phyloP scores from a whole-genome alignment of 768 basidiomycete genomes.

The Auricularia sp. region DNA sequence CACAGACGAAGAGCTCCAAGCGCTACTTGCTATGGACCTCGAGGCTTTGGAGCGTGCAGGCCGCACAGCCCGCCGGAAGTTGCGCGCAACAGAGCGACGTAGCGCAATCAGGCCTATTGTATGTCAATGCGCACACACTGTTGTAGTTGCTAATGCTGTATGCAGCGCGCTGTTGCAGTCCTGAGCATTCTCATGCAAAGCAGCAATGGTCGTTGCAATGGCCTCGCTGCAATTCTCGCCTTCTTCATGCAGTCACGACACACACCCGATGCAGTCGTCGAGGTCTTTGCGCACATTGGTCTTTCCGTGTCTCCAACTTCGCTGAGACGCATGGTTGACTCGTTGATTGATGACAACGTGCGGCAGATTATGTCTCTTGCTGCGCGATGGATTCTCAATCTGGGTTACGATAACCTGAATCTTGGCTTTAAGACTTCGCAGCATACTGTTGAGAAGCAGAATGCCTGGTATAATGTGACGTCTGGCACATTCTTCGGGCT shows the following conservation, averaged over 20 bases:
- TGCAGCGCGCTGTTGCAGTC: slow-evolving; percentile 9
- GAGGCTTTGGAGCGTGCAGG: too few species aligned
- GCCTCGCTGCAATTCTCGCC: slow-evolving; percentile 18
- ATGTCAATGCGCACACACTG: too few species aligned
- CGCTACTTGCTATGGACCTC: too few species aligned
- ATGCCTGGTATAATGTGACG: slow-evolving; percentile 25
- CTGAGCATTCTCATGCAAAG: slow-evolving; percentile 22
- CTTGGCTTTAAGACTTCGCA: slow-evolving; percentile 23
- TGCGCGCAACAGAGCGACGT: too few species aligned
- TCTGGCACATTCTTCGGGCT: slow-evolving; percentile 24
- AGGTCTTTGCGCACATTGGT: slow-evolving; percentile 22
- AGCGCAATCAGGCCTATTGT: too few species aligned
- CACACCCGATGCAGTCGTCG: slow-evolving; percentile 19
- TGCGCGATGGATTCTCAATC: too few species aligned
- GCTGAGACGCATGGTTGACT: slow-evolving; percentile 17
- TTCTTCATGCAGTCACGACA: slow-evolving; percentile 23
- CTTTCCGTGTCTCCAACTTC: slow-evolving; percentile 20
- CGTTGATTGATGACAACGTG: slow-evolving; percentile 6
- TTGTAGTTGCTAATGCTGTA: too few species aligned
- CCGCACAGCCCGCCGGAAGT: too few species aligned
- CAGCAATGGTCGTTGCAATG: slow-evolving; percentile 12
- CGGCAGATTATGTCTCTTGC: too few species aligned
- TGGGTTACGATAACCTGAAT: slow-evolving; percentile 37
- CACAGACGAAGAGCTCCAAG: too few species aligned
- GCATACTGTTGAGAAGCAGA: slow-evolving; percentile 23